phyloP scores from a whole-genome alignment of 441 rosid genomes.

The Corymbia calophylla region DNA sequence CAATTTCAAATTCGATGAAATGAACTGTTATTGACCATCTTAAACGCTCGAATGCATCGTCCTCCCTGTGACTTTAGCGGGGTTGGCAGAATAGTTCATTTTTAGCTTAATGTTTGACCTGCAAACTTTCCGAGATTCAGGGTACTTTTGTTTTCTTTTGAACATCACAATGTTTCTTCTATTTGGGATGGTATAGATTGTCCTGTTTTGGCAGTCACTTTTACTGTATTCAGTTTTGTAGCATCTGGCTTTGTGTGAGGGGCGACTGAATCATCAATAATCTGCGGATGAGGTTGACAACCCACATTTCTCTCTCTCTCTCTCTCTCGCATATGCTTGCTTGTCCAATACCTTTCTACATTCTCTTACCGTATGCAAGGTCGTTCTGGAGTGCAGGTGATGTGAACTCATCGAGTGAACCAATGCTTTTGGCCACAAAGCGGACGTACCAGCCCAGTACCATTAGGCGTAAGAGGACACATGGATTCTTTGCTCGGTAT shows the following conservation, averaged over 20 bases:
- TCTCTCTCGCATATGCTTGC: not conserved
- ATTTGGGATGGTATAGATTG: not conserved
- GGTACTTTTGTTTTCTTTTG: not conserved
- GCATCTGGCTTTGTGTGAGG: not conserved
- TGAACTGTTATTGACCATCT: not conserved
- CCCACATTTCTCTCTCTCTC: not conserved
- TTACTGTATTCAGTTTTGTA: not conserved
- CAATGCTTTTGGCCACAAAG: conserved; percentile 68
- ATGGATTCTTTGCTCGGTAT: conserved; percentile 92
- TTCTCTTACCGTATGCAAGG: not conserved
- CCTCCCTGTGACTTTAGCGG: not conserved
- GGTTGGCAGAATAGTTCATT: not conserved
- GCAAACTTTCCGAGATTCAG: not conserved
- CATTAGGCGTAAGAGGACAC: conserved; percentile 78
- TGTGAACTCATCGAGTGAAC: conserved; percentile 60
- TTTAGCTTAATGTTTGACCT: not conserved
- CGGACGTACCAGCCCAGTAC: conserved; percentile 89
- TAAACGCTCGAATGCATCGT: not conserved
- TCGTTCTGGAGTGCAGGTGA: not conserved
- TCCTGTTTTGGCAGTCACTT: not conserved
- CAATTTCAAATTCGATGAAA: not conserved
- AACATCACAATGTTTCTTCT: not conserved
- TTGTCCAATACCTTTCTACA: not conserved
- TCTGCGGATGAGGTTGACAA: not conserved
- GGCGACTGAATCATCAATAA: not conserved